phyloP scores from a whole-genome alignment of 2,329 filamentous ascomycete species.

The Penicillium rolfsii region DNA sequence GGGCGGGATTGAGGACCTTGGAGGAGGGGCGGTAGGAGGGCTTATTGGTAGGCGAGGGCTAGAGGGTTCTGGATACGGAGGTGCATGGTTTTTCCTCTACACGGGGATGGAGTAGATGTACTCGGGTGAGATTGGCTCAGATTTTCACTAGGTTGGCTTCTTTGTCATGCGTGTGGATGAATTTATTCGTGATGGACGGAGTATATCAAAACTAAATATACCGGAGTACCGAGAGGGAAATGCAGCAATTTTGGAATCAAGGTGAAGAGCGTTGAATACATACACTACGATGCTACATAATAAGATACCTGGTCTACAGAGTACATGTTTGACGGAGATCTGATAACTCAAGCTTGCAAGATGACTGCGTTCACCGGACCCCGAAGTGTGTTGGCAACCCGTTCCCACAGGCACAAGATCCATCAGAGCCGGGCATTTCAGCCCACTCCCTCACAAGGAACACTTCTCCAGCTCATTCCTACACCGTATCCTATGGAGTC shows the following conservation, averaged over 20 bases:
- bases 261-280: too few species aligned
- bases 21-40: conserved; percentile 22
- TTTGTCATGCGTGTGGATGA: not conserved
- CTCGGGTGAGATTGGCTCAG: not conserved
- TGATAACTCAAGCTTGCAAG: conserved; percentile 14
- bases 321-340: conserved; percentile 1
- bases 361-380: not conserved
- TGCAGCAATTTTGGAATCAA: not conserved
- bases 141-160: not conserved
- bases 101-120: not conserved
- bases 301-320: not conserved
- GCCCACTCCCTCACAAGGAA: conserved; percentile 2
- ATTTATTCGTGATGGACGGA: not conserved
- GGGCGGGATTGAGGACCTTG: conserved; percentile 27
- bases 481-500: not conserved
- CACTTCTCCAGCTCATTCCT: not conserved
- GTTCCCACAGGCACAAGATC: conserved; percentile 10
- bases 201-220: conserved; percentile 4
- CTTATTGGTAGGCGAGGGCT: conserved; percentile 23
- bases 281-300: not conserved
- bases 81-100: conserved; percentile 6
- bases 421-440: conserved; percentile 7
- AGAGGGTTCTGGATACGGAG: conserved; percentile 5
- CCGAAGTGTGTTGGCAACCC: not conserved
- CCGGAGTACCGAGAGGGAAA: conserved; percentile 6